These are phyloP conservation scores for Vaccinium macrocarpon DNA, from an alignment of 148 eudicot species.

Conservation along the genomic window DNA sequence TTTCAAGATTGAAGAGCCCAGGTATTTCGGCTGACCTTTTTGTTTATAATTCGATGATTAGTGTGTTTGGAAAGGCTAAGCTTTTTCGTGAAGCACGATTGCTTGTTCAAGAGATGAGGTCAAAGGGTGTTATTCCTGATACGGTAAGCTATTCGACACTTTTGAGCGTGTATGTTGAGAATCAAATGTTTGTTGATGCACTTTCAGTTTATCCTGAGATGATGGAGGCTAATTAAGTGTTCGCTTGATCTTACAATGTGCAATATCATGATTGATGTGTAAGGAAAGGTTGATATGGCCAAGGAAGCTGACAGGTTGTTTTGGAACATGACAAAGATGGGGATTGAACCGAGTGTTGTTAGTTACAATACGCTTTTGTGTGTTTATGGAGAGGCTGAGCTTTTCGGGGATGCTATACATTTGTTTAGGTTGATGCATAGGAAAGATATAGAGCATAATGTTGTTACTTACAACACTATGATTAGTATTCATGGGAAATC, in stretches of 20 bases:
- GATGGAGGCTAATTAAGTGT: conserved; percentile 64
- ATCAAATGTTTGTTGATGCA: conserved; percentile 73
- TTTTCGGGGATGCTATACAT: conserved; percentile 94
- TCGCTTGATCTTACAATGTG: conserved; percentile 77
- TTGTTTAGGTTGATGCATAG: conserved; percentile 90
- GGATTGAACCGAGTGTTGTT: conserved; percentile 88
- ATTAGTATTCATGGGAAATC: too few species aligned
- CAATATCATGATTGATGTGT: conserved; percentile 93
- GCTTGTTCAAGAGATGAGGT: too few species aligned
- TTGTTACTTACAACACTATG: conserved; percentile 93
- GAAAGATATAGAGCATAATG: conserved; percentile 78
- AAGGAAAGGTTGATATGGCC: conserved; percentile 95
- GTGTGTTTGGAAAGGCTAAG: too few species aligned
- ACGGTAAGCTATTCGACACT: conserved; percentile 83
- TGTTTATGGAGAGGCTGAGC: conserved; percentile 93
- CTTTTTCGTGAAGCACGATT: too few species aligned
- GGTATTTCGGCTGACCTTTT: too few species aligned
- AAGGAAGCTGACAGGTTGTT: conserved; percentile 92
- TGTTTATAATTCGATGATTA: too few species aligned
- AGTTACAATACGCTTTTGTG: conserved; percentile 86
- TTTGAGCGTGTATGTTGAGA: conserved; percentile 78
- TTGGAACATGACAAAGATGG: conserved; percentile 89
- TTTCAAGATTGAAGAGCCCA: too few species aligned
- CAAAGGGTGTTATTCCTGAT: too few species aligned
- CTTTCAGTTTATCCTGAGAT: conserved; percentile 78